Evolutionary conservation across 2,329 filamentous ascomycete genomes (phyloP).

Genomic region (Ophiostoma novo-ulmi): DNA sequence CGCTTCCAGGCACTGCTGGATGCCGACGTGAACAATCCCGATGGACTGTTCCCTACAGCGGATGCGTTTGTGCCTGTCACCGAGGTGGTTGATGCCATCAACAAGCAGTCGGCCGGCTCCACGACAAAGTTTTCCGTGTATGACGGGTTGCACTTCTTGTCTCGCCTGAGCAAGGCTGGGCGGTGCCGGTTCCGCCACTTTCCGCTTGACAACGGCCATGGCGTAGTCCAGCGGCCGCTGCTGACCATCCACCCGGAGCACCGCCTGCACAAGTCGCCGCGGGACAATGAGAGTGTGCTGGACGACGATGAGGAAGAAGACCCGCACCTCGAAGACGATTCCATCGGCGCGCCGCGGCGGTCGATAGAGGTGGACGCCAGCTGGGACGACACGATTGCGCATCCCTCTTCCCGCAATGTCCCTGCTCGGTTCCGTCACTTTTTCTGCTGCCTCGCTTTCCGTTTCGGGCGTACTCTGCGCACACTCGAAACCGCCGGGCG

Average conservation of each 20-base stretch:
- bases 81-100: constrained; percentile 31
- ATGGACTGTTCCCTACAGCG: constrained; percentile 29
- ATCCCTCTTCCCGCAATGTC: constrained; percentile 16
- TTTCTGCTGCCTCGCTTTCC: constrained; percentile 31
- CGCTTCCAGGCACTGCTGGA: constrained; percentile 35
- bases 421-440: constrained; percentile 27
- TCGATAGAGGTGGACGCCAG: constrained; percentile 21
- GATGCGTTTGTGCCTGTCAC: constrained; percentile 30
- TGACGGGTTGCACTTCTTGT: constrained; percentile 34
- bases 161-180: constrained; percentile 29
- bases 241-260: constrained; percentile 34
- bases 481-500: constrained; percentile 25
- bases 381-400: constrained; percentile 25
- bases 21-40: constrained; percentile 32
- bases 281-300: neutral
- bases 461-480: constrained; percentile 31
- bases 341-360: constrained; percentile 26
- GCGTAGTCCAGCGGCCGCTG: constrained; percentile 31
- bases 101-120: constrained; percentile 21
- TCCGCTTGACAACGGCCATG: constrained; percentile 24
- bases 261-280: constrained; percentile 22
- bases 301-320: neutral
- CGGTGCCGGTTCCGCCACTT: constrained; percentile 25
- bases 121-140: constrained; percentile 30
- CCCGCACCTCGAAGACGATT: constrained; percentile 25